phyloP scores from a whole-genome alignment of 768 basidiomycete species.

The Russula griseocarnosa region DNA sequence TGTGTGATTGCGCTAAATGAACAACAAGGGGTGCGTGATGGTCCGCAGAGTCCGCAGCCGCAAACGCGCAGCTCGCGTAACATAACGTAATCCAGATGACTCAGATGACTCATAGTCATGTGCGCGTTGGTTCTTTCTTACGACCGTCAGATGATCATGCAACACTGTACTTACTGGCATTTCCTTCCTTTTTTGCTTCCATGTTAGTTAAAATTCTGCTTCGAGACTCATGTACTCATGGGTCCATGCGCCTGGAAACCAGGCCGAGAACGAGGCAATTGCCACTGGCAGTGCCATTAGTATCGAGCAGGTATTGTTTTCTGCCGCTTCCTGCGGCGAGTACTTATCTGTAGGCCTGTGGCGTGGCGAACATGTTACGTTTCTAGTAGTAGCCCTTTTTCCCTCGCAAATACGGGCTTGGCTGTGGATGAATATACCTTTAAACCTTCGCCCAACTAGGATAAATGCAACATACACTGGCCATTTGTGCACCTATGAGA shows the following conservation, averaged over 20 bases:
- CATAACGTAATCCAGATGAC: too few species aligned
- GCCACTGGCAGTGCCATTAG: too few species aligned
- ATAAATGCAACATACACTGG: not conserved
- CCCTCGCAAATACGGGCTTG: not conserved
- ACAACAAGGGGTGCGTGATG: too few species aligned
- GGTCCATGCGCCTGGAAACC: too few species aligned
- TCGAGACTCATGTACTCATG: not conserved
- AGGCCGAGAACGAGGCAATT: not conserved
- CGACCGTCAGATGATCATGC: too few species aligned
- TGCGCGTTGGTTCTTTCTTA: too few species aligned
- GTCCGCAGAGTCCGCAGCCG: too few species aligned
- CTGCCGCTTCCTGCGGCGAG: not conserved
- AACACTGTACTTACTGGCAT: too few species aligned
- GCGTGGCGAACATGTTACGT: not conserved
- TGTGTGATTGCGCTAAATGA: too few species aligned
- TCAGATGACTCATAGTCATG: too few species aligned
- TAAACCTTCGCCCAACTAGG: not conserved
- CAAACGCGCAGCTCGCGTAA: too few species aligned
- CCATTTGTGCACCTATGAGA: not conserved
- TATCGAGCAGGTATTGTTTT: not conserved
- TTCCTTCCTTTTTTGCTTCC: too few species aligned
- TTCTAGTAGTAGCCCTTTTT: not conserved
- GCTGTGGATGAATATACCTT: not conserved
- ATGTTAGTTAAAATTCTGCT: not conserved
- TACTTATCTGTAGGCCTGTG: not conserved